Evolutionary conservation across 2,329 filamentous ascomycete species (phyloP).

Genomic region (Teratosphaeria gauchensis): DNA sequence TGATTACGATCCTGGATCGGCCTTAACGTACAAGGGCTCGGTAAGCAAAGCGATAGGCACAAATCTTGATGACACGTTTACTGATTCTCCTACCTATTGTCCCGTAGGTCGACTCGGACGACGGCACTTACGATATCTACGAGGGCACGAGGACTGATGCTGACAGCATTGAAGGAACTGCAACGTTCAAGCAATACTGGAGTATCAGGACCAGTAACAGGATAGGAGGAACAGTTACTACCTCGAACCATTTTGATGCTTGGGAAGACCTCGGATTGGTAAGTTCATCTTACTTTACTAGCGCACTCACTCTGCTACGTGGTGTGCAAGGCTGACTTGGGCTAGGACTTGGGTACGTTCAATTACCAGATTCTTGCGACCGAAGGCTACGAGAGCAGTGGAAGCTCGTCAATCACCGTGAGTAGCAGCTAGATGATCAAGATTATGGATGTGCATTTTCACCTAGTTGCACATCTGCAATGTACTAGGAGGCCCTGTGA

Average conservation of each 20-base stretch:
- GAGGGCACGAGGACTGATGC: slow-evolving; percentile 6
- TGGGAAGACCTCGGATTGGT: slow-evolving; percentile 1
- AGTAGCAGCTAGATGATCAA: background rate
- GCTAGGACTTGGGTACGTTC: slow-evolving; percentile 24
- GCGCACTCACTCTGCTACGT: background rate
- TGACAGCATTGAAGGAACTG: slow-evolving; percentile 45
- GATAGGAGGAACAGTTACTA: slow-evolving; percentile 41
- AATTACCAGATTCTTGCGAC: slow-evolving; percentile 20
- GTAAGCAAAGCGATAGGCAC: slow-evolving; percentile 39
- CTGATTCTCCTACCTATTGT: no score
- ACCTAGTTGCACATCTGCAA: background rate
- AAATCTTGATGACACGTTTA: background rate
- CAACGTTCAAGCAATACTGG: slow-evolving; percentile 45
- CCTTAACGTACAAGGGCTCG: slow-evolving; percentile 39
- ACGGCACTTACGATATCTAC: background rate
- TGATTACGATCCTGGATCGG: slow-evolving; percentile 36
- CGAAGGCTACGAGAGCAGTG: slow-evolving; percentile 13
- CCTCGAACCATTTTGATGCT: slow-evolving; percentile 22
- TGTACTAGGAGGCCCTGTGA: background rate
- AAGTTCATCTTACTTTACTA: background rate
- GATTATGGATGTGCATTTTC: background rate
- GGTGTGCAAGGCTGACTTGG: background rate
- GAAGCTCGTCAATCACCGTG: slow-evolving; percentile 11
- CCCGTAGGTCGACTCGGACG: background rate
- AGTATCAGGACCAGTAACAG: slow-evolving; percentile 43